Percentiles rank a stretch among this genome's conserved stretches.
These are phyloP conservation scores for Discostella stelligeroides DNA, from an alignment of 108 stramenopile genomes.

Conservation along the genomic window DNA sequence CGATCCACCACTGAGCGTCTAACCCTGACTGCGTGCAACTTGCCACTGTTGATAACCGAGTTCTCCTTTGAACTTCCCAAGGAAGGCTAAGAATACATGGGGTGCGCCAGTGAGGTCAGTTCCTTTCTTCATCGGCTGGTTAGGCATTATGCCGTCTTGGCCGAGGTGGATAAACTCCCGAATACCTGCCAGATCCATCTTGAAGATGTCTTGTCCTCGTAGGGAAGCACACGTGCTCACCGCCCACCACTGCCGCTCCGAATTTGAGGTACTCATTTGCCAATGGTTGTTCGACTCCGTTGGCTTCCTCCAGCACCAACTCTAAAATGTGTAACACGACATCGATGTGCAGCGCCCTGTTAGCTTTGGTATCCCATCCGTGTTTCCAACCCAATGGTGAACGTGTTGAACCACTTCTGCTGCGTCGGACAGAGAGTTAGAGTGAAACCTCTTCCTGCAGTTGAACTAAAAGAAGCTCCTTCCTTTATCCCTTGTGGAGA, in stretches of 20 bases:
- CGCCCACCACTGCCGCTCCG: not conserved
- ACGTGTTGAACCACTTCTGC: no score
- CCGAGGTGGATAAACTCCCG: not conserved
- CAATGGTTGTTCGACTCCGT: not conserved
- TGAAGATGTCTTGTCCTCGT: not conserved
- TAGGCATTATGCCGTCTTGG: not conserved
- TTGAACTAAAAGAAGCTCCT: not conserved
- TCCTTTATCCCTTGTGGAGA: no score
- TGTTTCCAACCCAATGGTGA: not conserved
- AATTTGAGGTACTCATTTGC: not conserved
- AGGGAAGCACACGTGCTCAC: not conserved
- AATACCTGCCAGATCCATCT: not conserved
- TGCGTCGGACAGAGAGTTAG: not conserved
- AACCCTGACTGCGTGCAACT: no score
- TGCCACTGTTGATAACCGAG: slow-evolving; percentile 4
- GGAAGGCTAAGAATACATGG: slow-evolving; percentile 17
- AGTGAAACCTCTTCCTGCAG: not conserved
- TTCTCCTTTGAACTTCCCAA: slow-evolving; percentile 37
- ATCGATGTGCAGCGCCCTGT: no score
- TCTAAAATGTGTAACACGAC: not conserved
- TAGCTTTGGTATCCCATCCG: not conserved
- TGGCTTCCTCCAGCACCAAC: not conserved
- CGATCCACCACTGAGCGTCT: not conserved
- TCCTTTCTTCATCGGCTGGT: slow-evolving; percentile 8
- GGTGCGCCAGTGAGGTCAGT: no score